These are phyloP conservation scores for Colletotrichum sp. DNA, from an alignment of 2,329 filamentous ascomycete genomes.

Conservation along the genomic window DNA sequence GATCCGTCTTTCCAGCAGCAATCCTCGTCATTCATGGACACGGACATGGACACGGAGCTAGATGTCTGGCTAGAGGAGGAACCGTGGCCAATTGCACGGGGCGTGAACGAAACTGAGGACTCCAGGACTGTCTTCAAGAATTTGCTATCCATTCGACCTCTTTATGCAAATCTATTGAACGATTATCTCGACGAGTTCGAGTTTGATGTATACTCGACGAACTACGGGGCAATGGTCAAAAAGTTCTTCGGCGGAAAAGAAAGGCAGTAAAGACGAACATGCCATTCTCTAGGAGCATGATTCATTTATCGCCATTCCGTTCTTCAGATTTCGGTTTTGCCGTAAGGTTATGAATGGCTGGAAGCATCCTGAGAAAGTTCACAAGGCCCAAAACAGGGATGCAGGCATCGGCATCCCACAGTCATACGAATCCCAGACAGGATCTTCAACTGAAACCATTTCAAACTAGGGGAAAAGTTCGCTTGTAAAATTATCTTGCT, in stretches of 20 bases:
- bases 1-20: too few relatives aligned
- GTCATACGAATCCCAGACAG: neutral
- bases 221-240: neutral
- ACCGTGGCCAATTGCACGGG: accelerated
- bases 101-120: neutral
- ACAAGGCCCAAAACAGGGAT: neutral
- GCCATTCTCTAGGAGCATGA: neutral
- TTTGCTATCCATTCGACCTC: neutral
- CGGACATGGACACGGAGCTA: accelerated
- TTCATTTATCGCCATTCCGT: neutral
- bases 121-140: neutral
- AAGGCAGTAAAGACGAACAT: neutral
- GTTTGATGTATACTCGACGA: accelerated
- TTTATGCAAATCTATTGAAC: neutral
- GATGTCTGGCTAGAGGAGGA: neutral
- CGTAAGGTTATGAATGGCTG: neutral
- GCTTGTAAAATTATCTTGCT: neutral
- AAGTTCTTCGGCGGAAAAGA: neutral
- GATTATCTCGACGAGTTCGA: too few relatives aligned
- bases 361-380: neutral
- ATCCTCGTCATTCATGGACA: accelerated
- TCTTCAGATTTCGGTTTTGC: neutral
- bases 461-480: neutral
- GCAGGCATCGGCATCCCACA: neutral
- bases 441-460: neutral